A percentile compares a stretch with the other conserved stretches of the same genome.
Evolutionary conservation across 306 rosid genomes (phyloP).

Genomic region (Sicyos baderoa): DNA sequence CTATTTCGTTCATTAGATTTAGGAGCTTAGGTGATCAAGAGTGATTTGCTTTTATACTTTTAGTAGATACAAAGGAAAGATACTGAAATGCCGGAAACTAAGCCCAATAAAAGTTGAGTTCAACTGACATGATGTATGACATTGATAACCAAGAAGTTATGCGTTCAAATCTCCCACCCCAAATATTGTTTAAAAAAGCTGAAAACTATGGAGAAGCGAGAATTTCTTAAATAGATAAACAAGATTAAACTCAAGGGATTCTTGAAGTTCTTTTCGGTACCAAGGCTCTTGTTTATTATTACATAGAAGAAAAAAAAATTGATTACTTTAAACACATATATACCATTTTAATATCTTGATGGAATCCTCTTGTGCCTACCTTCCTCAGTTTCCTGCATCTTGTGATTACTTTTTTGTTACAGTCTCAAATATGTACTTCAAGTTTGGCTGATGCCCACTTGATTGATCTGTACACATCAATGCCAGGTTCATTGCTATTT

Average conservation of each 20-base stretch:
- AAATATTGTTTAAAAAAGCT: too few species aligned
- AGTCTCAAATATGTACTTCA: conserved; percentile 27
- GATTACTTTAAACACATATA: background rate
- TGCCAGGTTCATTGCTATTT: conserved; percentile 33
- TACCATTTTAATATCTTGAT: background rate
- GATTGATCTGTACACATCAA: conserved; percentile 45
- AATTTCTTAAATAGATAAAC: background rate
- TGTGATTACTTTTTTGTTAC: conserved; percentile 22
- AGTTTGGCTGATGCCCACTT: conserved; percentile 26
- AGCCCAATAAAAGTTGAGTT: too few species aligned
- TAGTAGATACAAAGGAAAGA: background rate
- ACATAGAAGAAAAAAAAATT: background rate
- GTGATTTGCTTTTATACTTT: background rate
- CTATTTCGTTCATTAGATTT: background rate
- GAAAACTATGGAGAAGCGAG: background rate
- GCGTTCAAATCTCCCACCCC: too few species aligned
- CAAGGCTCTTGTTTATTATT: background rate
- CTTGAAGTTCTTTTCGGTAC: background rate
- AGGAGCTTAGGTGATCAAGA: background rate
- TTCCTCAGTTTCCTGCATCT: conserved; percentile 1
- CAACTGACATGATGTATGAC: too few species aligned
- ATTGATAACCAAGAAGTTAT: too few species aligned
- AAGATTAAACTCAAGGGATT: background rate
- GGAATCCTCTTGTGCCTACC: conserved; percentile 11
- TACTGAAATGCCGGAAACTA: too few species aligned